phyloP scores from a whole-genome alignment of 2,329 filamentous ascomycete species.

The Alternaria hordeiaustralica region DNA sequence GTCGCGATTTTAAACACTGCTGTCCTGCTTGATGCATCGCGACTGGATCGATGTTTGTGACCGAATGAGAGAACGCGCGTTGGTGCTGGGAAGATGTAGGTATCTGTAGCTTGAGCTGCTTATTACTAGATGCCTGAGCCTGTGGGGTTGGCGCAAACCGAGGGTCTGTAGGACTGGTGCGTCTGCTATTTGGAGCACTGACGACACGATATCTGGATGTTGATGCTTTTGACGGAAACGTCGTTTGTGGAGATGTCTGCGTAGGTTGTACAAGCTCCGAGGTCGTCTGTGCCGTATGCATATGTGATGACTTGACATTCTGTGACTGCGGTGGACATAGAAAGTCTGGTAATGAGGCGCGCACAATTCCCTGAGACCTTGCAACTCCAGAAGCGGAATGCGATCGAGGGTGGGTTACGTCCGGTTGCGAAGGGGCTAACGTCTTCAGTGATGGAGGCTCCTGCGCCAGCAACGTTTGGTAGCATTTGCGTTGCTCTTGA shows the following conservation, averaged over 20 bases:
- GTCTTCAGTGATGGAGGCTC: constrained; percentile 33
- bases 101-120: neutral
- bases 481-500: constrained; percentile 37
- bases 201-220: constrained; percentile 20
- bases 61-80: neutral
- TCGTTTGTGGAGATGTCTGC: neutral
- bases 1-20: neutral
- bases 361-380: constrained; percentile 10
- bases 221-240: neutral
- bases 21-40: neutral
- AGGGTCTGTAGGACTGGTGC: constrained; percentile 3
- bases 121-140: neutral
- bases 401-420: constrained; percentile 9
- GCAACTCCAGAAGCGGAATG: constrained; percentile 11
- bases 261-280: neutral
- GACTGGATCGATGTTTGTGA: neutral
- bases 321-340: constrained; percentile 18
- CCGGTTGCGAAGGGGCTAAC: constrained; percentile 25
- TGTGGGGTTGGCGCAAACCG: neutral
- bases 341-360: constrained; percentile 18
- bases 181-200: constrained; percentile 14
- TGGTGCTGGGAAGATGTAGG: neutral
- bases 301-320: constrained; percentile 9
- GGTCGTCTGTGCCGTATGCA: neutral
- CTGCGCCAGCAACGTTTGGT: constrained; percentile 30